Evolutionary conservation across 2,329 filamentous ascomycete genomes (phyloP), one percentile per base, ranked within the genome.

Genomic region (Hymenoscyphus occultus): DNA sequence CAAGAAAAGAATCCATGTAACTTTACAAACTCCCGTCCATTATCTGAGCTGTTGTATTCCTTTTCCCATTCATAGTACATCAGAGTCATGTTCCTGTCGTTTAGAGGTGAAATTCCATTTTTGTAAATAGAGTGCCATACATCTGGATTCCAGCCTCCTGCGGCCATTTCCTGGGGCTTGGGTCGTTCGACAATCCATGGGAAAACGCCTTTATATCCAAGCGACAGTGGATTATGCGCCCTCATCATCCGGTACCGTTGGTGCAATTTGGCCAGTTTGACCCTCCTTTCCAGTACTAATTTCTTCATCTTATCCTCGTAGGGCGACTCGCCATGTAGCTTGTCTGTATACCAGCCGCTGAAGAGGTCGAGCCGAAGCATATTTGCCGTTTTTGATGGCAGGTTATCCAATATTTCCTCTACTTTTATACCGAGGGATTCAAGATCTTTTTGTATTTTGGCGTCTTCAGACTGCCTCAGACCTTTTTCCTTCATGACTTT

Each of bases 311-410:
- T 60, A 59, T 67, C 64, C 60, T 65, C 65, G 62, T 64, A 68
- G 64, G 67, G 65, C 57, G 67, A 68, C 60, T 68, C 67, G 60
- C 67, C 56, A 65, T 67, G 63, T 60, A 68, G 65, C 65, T 65
- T 67, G 62, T 67, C 67, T 65, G 65, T 68, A 62, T 68, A 68
- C 67, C 65, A 68, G 61, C 63, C 67, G 65, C 62, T 67, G 58
- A 65, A 67, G 62, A 65, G 63, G 51, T 69, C 65, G 28, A 67
- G 56, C 58, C 65, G 65, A 61, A 69, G 67, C 65, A 65, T 67
- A 62, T 67, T 65, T 67, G 65, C 67, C 63, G 61, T 67, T 67
- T 64, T 62, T 40, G 65, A 65, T 54, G 63, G 65, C 35, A 67
- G 64, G 61, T 67, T 39, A 65, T 69, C 65, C 60, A 65, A 62